These are phyloP conservation scores for Mucor saturninus DNA, from an alignment of 371 early-diverging fungal genomes.

Conservation along the genomic window DNA sequence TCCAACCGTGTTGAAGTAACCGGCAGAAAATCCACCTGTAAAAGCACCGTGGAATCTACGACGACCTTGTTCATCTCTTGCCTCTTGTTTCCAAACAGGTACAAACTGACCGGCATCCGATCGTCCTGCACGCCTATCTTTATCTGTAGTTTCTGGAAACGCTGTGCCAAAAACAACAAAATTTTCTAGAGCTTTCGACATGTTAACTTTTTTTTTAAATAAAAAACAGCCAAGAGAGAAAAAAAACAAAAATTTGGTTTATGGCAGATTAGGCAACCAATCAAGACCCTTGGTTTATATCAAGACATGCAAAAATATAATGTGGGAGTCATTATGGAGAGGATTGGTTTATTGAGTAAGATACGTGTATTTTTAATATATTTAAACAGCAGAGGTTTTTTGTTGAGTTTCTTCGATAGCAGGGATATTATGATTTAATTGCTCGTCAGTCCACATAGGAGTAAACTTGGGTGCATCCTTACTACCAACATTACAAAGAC, in stretches of 20 bases:
- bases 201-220: neutral
- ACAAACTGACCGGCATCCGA: constrained; percentile 55
- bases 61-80: constrained; percentile 82
- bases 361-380: neutral
- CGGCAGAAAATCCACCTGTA: constrained; percentile 93
- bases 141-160: constrained; percentile 55
- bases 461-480: constrained; percentile 41
- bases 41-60: constrained; percentile 94
- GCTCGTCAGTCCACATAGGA: constrained; percentile 72
- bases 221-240: neutral
- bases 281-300: too few relatives aligned
- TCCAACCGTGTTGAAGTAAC: constrained; percentile 94
- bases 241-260: neutral
- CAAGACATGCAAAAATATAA: too few relatives aligned
- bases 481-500: constrained; percentile 87
- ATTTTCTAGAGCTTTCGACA: constrained; percentile 25
- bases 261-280: too few relatives aligned
- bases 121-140: constrained; percentile 42
- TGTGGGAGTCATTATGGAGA: neutral
- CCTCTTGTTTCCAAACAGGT: constrained; percentile 64
- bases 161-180: constrained; percentile 55
- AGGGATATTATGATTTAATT: constrained; percentile 35
- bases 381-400: constrained; percentile 2
- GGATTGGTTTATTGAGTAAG: neutral
- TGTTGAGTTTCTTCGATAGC: constrained; percentile 6